Evolutionary conservation across 805 yeast genomes (phyloP).

Genomic region (Teunomyces lycoperdinae): DNA sequence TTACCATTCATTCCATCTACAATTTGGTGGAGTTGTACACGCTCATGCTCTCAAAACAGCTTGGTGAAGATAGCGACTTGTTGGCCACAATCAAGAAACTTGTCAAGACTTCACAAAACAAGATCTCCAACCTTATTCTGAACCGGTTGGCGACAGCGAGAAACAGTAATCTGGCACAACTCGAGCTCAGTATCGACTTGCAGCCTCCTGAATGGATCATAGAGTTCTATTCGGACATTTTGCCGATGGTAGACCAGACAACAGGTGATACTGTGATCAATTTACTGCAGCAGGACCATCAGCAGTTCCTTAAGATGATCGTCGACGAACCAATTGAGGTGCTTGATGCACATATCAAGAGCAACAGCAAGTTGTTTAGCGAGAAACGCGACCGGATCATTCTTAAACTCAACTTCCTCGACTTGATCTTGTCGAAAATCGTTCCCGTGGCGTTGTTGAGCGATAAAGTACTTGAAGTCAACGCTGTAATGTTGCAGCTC

Average conservation of each 20-base stretch:
- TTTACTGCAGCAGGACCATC: slow-evolving; percentile 32
- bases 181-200: slow-evolving; percentile 50
- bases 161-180: slow-evolving; percentile 36
- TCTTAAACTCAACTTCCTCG: slow-evolving; percentile 57
- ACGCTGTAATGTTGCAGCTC: slow-evolving; percentile 29
- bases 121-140: slow-evolving; percentile 22
- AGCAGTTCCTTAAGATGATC: slow-evolving; percentile 37
- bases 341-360: slow-evolving; percentile 30
- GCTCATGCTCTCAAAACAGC: slow-evolving; percentile 59
- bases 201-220: slow-evolving; percentile 83
- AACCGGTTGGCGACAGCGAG: slow-evolving; percentile 31
- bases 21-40: slow-evolving; percentile 66
- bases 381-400: slow-evolving; percentile 37
- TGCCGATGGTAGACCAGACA: slow-evolving; percentile 51
- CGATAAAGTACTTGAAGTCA: slow-evolving; percentile 34
- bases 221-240: slow-evolving; percentile 59
- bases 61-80: slow-evolving; percentile 19
- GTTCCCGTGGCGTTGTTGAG: slow-evolving; percentile 43
- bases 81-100: slow-evolving; percentile 22
- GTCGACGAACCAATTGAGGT: slow-evolving; percentile 47
- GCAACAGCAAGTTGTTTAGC: slow-evolving; percentile 21
- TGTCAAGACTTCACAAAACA: slow-evolving; percentile 24
- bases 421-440: slow-evolving; percentile 53
- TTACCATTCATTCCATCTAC: slow-evolving; percentile 54
- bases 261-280: slow-evolving; percentile 40